These are phyloP conservation scores for Geoglossum glabrum DNA, from an alignment of 495 filamentous ascomycete genomes.

Conservation along the genomic window DNA sequence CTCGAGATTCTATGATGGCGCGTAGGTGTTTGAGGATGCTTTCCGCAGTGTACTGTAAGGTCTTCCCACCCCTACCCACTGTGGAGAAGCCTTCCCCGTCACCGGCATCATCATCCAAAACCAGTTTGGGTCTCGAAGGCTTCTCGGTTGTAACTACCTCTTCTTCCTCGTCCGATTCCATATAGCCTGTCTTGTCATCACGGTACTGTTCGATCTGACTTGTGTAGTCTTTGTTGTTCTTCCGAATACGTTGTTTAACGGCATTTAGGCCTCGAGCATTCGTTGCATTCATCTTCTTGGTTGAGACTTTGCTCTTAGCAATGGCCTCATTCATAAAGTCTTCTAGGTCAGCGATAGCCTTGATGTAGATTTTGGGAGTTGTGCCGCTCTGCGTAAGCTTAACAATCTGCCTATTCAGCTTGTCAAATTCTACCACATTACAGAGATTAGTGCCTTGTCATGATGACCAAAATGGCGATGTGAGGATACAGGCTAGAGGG, in stretches of 20 bases:
- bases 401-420: constrained; percentile 74
- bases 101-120: constrained; percentile 17
- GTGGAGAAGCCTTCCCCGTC: constrained; percentile 74
- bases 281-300: constrained; percentile 97
- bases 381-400: constrained; percentile 59
- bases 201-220: constrained; percentile 73
- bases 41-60: constrained; percentile 79
- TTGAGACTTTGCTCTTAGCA: constrained; percentile 82
- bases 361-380: constrained; percentile 76
- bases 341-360: constrained; percentile 82
- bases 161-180: constrained; percentile 67
- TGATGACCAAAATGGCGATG: not conserved
- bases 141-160: constrained; percentile 27
- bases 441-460: constrained; percentile 6
- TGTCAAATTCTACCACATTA: constrained; percentile 62
- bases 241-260: constrained; percentile 91
- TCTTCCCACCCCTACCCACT: constrained; percentile 71
- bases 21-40: constrained; percentile 94
- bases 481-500: not conserved
- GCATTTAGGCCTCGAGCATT: constrained; percentile 87
- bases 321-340: constrained; percentile 88
- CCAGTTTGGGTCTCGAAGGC: constrained; percentile 24
- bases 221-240: constrained; percentile 91
- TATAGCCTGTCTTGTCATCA: constrained; percentile 63
- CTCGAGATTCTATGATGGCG: constrained; percentile 80